Conservation (phyloP, 1,284 basidiomycete genomes). For the Porodaedalea pini region DNA sequence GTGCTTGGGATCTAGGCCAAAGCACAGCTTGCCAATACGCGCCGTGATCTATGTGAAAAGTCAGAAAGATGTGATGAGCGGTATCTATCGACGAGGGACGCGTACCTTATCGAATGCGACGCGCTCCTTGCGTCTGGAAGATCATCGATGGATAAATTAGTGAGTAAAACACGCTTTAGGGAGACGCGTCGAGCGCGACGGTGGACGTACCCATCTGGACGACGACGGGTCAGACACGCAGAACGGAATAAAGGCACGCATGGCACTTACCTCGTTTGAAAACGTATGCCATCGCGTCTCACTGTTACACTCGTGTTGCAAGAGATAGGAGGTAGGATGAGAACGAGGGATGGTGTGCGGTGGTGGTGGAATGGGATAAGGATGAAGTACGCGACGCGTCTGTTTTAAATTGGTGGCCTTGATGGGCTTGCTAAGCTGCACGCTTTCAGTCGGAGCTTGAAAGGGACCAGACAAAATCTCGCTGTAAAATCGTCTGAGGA, state of each 20-base stretch:
- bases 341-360: background rate
- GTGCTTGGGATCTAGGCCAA: constrained; percentile 91
- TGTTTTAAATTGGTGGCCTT: constrained; percentile 11
- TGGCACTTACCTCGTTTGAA: constrained; percentile 66
- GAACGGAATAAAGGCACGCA: constrained; percentile 1
- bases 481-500: background rate
- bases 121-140: constrained; percentile 75
- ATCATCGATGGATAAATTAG: background rate
- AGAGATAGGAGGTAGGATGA: constrained; percentile 12
- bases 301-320: background rate
- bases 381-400: constrained; percentile 16
- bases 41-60: constrained; percentile 68
- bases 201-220: constrained; percentile 60
- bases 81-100: constrained; percentile 20
- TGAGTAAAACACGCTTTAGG: constrained; percentile 25
- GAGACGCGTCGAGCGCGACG: constrained; percentile 34
- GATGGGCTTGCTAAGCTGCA: background rate
- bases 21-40: constrained; percentile 93
- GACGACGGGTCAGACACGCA: constrained; percentile 22
- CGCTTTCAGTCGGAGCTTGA: constrained; percentile 12
- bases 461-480: background rate
- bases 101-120: constrained; percentile 84
- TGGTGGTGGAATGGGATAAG: no score
- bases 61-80: constrained; percentile 17
- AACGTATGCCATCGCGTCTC: constrained; percentile 55